Evolutionary conservation across 75 land plant species (phyloP).

Genomic region (Selaginella tamariscina): DNA sequence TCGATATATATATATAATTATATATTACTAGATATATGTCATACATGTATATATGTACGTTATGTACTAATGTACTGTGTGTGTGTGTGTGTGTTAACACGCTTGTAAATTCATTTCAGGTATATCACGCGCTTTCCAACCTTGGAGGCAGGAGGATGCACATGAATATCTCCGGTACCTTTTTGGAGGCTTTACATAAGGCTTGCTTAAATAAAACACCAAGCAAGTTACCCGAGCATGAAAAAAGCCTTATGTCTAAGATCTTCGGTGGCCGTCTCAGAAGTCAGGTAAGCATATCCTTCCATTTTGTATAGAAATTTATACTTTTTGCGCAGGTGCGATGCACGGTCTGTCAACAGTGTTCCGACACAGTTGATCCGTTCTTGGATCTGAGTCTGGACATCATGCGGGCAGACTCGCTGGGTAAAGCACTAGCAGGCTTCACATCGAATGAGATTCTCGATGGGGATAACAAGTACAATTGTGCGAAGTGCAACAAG

Average conservation of each 20-base stretch:
- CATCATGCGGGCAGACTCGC: conserved; percentile 48
- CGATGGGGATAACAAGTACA: conserved; percentile 59
- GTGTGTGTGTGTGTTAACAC: too few species aligned
- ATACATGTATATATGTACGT: too few species aligned
- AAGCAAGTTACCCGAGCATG: conserved; percentile 14
- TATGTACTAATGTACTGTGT: too few species aligned
- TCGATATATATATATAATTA: too few species aligned
- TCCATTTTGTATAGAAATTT: background rate
- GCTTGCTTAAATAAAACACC: conserved; percentile 52
- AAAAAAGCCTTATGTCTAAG: conserved; percentile 45
- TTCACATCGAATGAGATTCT: conserved; percentile 51
- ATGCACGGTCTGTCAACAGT: conserved; percentile 43
- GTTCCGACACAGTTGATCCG: conserved; percentile 55
- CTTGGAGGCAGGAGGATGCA: conserved; percentile 50
- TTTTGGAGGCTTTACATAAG: conserved; percentile 50
- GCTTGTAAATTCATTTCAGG: background rate
- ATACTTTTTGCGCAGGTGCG: conserved; percentile 34
- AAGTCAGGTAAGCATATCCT: conserved; percentile 42
- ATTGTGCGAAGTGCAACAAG: conserved; percentile 49
- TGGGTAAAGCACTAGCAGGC: conserved; percentile 57
- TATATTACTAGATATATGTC: background rate
- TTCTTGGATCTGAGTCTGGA: conserved; percentile 62
- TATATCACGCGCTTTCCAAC: conserved; percentile 11
- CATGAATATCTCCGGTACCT: conserved; percentile 73
- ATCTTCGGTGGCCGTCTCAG: conserved; percentile 77